phyloP scores from a whole-genome alignment of 75 land plant species.

The Ceratopteris richardii region DNA sequence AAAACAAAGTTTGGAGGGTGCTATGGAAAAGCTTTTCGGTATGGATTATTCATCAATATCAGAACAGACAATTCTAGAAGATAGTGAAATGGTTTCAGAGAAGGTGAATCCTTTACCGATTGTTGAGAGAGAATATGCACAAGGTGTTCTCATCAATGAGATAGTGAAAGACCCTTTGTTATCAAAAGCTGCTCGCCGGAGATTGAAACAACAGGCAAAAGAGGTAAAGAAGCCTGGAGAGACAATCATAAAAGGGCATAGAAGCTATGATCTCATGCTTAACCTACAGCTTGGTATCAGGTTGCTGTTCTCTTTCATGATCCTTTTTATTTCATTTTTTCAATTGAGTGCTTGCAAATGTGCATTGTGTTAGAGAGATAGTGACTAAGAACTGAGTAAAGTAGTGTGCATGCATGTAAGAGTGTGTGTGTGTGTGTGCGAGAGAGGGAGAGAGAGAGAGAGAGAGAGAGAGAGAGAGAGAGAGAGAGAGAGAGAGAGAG shows the following conservation, averaged over 20 bases:
- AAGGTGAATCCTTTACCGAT: slow-evolving; percentile 9
- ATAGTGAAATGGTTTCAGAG: slow-evolving; percentile 14
- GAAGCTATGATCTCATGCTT: slow-evolving; percentile 61
- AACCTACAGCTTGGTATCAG: slow-evolving; percentile 79
- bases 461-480: too few relatives aligned
- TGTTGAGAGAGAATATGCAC: slow-evolving; percentile 65
- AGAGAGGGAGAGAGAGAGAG: too few relatives aligned
- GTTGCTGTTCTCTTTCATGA: slow-evolving; percentile 10
- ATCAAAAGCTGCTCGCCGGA: slow-evolving; percentile 14
- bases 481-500: too few relatives aligned
- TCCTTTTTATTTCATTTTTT: neutral
- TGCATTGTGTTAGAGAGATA: too few relatives aligned
- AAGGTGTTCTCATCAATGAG: slow-evolving; percentile 61
- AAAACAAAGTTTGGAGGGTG: slow-evolving; percentile 11
- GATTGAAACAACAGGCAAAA: slow-evolving; percentile 10
- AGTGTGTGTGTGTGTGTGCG: too few relatives aligned
- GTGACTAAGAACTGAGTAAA: too few relatives aligned
- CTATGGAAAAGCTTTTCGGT: slow-evolving; percentile 3
- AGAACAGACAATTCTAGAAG: slow-evolving; percentile 13
- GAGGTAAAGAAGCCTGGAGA: slow-evolving; percentile 31
- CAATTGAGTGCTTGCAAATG: too few relatives aligned
- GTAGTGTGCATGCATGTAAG: too few relatives aligned
- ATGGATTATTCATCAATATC: slow-evolving; percentile 4
- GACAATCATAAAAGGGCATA: slow-evolving; percentile 39
- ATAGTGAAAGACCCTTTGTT: slow-evolving; percentile 4